These are phyloP conservation scores for Didymella keratinophila DNA, from an alignment of 2,329 filamentous ascomycete genomes.

Conservation along the genomic window DNA sequence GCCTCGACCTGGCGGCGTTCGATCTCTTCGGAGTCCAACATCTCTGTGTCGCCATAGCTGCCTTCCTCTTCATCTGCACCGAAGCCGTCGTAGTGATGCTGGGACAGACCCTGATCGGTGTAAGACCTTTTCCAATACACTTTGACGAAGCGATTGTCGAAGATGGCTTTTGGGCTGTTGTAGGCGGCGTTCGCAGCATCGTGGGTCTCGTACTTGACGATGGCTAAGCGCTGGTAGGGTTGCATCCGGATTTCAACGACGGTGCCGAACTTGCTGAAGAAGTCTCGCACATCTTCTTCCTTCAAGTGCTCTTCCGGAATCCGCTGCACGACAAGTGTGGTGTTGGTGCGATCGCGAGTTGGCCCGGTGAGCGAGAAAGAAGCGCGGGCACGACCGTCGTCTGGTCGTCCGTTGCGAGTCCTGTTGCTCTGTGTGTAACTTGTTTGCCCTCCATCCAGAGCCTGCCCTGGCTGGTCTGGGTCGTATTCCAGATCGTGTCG, in stretches of 20 bases:
- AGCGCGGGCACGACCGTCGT: conserved; percentile 51
- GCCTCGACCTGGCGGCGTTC: conserved; percentile 73
- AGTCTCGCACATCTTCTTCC: conserved; percentile 70
- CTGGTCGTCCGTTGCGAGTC: conserved; percentile 2
- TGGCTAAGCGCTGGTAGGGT: conserved; percentile 70
- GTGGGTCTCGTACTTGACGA: conserved; percentile 74
- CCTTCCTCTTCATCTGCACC: conserved; percentile 30
- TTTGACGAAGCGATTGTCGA: conserved; percentile 86
- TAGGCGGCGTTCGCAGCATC: conserved; percentile 74
- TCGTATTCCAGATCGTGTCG: conserved; percentile 73
- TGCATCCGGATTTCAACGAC: conserved; percentile 72
- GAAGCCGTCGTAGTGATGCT: not conserved
- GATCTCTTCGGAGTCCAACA: conserved; percentile 75
- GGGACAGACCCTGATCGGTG: conserved; percentile 6
- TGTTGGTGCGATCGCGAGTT: conserved; percentile 68
- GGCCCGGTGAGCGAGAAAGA: conserved; percentile 71
- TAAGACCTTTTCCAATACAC: conserved; percentile 75
- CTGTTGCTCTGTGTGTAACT: not conserved
- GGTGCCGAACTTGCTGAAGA: conserved; percentile 76
- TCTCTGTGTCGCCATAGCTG: conserved; percentile 48
- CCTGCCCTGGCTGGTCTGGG: conserved; percentile 58
- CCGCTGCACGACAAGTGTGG: conserved; percentile 76
- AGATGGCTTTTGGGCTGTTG: conserved; percentile 79
- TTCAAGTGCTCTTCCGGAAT: conserved; percentile 76
- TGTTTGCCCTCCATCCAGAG: conserved; percentile 27